Conservation (phyloP, 371 early-diverging fungal species). For the Syncephalastrum contaminatum region DNA sequence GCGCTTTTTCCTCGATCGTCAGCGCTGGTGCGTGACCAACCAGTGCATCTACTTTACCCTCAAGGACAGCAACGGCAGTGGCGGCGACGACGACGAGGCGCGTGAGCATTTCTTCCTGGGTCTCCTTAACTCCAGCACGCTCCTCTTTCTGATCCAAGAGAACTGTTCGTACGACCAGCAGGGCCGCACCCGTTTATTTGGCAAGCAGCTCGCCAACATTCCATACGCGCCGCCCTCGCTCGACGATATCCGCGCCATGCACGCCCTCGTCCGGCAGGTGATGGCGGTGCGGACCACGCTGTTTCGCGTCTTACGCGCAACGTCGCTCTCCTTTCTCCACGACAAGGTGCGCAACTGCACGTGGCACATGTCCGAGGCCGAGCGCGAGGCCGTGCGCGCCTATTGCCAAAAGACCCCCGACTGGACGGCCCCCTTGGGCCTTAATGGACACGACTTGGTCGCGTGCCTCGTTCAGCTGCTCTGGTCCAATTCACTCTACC, state of each 20-base stretch:
- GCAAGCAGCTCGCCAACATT: slow-evolving; percentile 62
- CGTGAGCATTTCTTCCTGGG: slow-evolving; percentile 45
- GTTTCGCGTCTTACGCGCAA: slow-evolving; percentile 15
- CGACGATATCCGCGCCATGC: slow-evolving; percentile 14
- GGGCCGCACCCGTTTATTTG: slow-evolving; percentile 62
- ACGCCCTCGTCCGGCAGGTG: slow-evolving; percentile 19
- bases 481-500: slow-evolving; percentile 33
- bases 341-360: slow-evolving; percentile 33
- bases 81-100: slow-evolving; percentile 12
- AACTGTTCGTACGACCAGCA: slow-evolving; percentile 65
- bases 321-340: slow-evolving; percentile 11
- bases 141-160: slow-evolving; percentile 54
- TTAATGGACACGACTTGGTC: neutral
- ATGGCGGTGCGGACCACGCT: slow-evolving; percentile 19
- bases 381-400: slow-evolving; percentile 5
- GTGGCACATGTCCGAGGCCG: slow-evolving; percentile 24
- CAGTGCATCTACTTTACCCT: slow-evolving; percentile 65
- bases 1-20: slow-evolving; percentile 55
- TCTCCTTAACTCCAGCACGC: slow-evolving; percentile 53
- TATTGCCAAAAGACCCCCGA: neutral
- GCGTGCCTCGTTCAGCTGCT: slow-evolving; percentile 13
- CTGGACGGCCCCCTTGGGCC: neutral
- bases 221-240: slow-evolving; percentile 47
- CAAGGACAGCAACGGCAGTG: slow-evolving; percentile 24
- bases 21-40: slow-evolving; percentile 44